phyloP scores from a whole-genome alignment of 768 basidiomycete genomes.

The Boletus sp. region DNA sequence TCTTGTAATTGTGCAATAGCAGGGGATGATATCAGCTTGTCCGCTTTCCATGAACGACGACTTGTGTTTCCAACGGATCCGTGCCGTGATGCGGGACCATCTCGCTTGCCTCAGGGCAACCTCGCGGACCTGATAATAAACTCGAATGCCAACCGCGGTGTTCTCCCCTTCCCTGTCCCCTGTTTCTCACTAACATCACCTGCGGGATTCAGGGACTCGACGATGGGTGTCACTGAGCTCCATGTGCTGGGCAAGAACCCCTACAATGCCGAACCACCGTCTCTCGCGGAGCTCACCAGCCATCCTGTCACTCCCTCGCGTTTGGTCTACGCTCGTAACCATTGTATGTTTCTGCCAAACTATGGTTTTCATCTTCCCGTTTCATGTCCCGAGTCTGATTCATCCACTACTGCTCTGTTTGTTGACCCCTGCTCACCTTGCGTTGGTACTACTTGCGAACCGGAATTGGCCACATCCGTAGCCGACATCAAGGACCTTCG shows the following conservation, averaged over 20 bases:
- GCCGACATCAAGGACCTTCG: constrained; percentile 28
- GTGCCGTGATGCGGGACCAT: background rate
- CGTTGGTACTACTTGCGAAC: background rate
- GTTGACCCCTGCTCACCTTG: background rate
- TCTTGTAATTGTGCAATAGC: constrained; percentile 24
- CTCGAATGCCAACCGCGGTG: background rate
- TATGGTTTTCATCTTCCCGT: background rate
- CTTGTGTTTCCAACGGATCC: background rate
- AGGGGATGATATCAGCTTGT: background rate
- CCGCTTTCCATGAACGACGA: background rate
- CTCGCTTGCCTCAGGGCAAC: background rate
- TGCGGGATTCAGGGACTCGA: background rate
- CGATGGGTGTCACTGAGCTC: constrained; percentile 22
- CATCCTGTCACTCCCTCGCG: constrained; percentile 54
- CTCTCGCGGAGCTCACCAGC: constrained; percentile 49
- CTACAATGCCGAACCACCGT: constrained; percentile 68
- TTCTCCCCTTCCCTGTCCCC: background rate
- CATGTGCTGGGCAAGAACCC: constrained; percentile 38
- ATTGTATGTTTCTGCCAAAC: constrained; percentile 49
- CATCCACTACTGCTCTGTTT: background rate
- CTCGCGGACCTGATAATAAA: background rate
- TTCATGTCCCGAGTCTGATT: background rate
- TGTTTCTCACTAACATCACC: background rate
- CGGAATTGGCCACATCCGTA: background rate
- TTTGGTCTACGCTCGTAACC: constrained; percentile 70